Evolutionary conservation across 2,329 filamentous ascomycete genomes (phyloP), one percentile per base, ranked within the genome.

Genomic region (Cladosporium sp.): DNA sequence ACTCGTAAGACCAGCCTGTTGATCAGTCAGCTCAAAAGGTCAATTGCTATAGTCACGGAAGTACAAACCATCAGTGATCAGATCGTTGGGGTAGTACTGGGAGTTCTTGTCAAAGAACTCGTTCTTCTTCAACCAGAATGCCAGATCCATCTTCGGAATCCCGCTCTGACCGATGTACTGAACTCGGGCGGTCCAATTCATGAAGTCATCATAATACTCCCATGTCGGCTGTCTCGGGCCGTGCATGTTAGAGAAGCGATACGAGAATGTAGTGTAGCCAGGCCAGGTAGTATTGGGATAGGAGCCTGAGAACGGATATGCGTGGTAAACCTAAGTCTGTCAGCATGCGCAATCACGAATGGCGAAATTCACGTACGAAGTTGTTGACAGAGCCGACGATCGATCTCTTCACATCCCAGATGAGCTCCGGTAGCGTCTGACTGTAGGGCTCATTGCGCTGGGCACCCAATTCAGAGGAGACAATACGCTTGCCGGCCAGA

Each of bases 231-330:
- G 74, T 6, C 73, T 69, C 0, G 64, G 67, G 4, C 69, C 69
- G 59, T 75, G 73, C 66, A 75, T 72, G n/a, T 77, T 75, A 0
- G 73, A 72, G 56, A 75, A 79, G 0, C 68, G 40, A 60, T 78
- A 81, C 5, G 55, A 59, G 59, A 81, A 81, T 0, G 78, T 70
- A 0, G 74, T 75, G 54, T 73, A 79, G 0, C 75, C 76, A 0
- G 80, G 80, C 79, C 79, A 82, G 0, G 79, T 80, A 0, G 79
- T 81, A 51, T 76, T 74, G 0, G 65, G 65, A 55, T 80, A 81
- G 5, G 73, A 62, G 1, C 74, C 75, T 0, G 72, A 71, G 51
- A 76, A 78, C 0, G 76, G 65, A 47, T 69, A 69, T 0, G 78
- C 79, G 59, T 82, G 79, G 7, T 80, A 63, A 4, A 56, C 54